These are phyloP conservation scores for Globisporangium cylindrosporum DNA, from an alignment of 352 stramenopile genomes.

Conservation along the genomic window DNA sequence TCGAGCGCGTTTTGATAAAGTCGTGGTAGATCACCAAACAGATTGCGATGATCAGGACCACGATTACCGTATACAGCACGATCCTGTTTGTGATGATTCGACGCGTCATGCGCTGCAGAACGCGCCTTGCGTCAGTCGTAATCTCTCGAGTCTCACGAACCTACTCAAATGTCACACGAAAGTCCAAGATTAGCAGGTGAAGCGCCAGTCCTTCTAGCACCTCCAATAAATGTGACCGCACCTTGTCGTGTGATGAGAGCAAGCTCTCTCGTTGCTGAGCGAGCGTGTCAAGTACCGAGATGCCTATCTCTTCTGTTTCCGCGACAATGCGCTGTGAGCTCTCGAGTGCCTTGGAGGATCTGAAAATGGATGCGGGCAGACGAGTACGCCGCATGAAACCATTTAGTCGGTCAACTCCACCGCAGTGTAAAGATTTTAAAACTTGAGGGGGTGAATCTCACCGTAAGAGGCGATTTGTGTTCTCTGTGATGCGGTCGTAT, in stretches of 20 bases:
- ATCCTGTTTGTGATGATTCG: conserved; percentile 79
- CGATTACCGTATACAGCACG: conserved; percentile 77
- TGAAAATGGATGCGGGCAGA: conserved; percentile 15
- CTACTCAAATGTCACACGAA: conserved; percentile 19
- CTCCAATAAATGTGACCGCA: conserved; percentile 7
- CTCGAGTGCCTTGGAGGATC: conserved; percentile 59
- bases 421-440: too few relatives aligned
- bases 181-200: conserved; percentile 7
- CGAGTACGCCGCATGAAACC: not conserved
- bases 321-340: conserved; percentile 62
- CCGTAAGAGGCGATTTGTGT: conserved; percentile 62
- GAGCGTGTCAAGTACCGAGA: conserved; percentile 69
- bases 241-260: conserved; percentile 67
- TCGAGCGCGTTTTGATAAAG: conserved; percentile 47
- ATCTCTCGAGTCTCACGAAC: conserved; percentile 72
- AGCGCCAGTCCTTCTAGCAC: too few relatives aligned
- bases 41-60: conserved; percentile 61
- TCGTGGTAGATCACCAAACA: conserved; percentile 76
- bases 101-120: conserved; percentile 74
- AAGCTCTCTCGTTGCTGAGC: conserved; percentile 68
- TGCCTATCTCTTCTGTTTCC: conserved; percentile 68
- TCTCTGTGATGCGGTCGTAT: conserved; percentile 65
- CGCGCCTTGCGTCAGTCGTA: conserved; percentile 58
- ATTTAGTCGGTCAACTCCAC: not conserved
- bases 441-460: conserved; percentile 9